Evolutionary conservation across 2,329 filamentous ascomycete species (phyloP), one percentile per base, ranked within the genome.

Genomic region (Cladosporium sp.): DNA sequence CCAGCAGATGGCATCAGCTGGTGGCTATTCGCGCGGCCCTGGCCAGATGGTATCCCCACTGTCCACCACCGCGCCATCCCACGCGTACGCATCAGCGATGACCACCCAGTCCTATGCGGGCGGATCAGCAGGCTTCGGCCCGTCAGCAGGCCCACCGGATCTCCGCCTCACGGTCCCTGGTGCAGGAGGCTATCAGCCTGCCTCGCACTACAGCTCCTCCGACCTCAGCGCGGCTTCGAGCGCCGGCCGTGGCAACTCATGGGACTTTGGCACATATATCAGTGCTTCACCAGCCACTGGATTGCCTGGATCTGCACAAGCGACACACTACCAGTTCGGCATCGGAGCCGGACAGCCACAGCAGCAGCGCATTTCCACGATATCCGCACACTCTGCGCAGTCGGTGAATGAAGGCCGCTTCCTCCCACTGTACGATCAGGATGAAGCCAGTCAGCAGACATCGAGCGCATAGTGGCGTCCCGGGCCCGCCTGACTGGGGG

Each of bases 21-120:
- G 74, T 61, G 70, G 70, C 65, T 74, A 72, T 66, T 67, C 65
- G 67, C 79, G 79, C 67, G 80, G 80, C 59, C 80, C 82, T 63
- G 82, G 85, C 68, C 68, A 71, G 30, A 69, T 69, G 54, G 72
- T 71, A 38, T 76, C 74, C 52, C 75, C 74, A 66, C 72, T 69
- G 41, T 73, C 74, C 47, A 72, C 73, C 49, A 76, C 72, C 70
- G 75, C 75, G 34, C 71, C 72, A 44, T 74, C 76, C 57, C 73
- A 76, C 67, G 71, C 70, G 63, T 73, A 74, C 66, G 71, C 71
- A 64, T 69, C 72, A 41, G 57, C 66, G 60, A 73, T 74, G 71
- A 68, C 70, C 54, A 69, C 69, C 59, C 71, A 70, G 61, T 68
- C 73, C 54, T 77, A 77, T 70, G 67, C 71, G 66, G 67, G 64